A percentile compares a stretch with the other conserved stretches of the same genome.
Conservation (phyloP, 352 stramenopile species). For the Phytophthora crassamura region DNA sequence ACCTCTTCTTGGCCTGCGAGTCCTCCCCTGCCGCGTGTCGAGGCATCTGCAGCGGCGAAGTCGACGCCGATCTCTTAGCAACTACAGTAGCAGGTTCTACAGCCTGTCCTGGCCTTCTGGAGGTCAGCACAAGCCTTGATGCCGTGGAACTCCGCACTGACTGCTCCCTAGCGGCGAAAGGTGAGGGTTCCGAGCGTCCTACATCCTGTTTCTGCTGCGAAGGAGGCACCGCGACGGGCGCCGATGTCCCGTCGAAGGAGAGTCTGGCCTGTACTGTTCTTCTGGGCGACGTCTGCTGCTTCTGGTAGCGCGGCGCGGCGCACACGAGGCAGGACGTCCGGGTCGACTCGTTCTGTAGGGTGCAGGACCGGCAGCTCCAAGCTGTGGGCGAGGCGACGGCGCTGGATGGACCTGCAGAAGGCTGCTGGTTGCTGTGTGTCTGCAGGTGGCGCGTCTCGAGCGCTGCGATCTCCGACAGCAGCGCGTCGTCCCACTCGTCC, state of each 20-base stretch:
- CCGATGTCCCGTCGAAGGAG: slow-evolving; percentile 48
- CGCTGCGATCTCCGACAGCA: slow-evolving; percentile 72
- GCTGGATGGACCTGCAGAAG: slow-evolving; percentile 14
- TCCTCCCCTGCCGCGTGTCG: slow-evolving; percentile 60
- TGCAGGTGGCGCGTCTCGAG: slow-evolving; percentile 60
- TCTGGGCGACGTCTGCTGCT: neutral
- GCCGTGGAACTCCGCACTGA: slow-evolving; percentile 8
- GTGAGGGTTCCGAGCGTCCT: slow-evolving; percentile 13
- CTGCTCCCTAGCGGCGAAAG: slow-evolving; percentile 5
- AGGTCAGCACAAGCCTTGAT: slow-evolving; percentile 21
- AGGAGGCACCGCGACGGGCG: neutral
- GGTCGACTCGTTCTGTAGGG: slow-evolving; percentile 55
- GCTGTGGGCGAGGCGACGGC: slow-evolving; percentile 6
- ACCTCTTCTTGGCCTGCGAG: slow-evolving; percentile 57
- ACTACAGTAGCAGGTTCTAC: neutral
- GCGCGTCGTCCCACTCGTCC: slow-evolving; percentile 86
- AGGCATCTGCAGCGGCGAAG: slow-evolving; percentile 18
- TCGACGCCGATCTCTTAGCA: neutral
- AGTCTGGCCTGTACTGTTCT: slow-evolving; percentile 73
- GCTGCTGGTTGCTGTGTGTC: slow-evolving; percentile 7
- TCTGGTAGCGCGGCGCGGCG: slow-evolving; percentile 47
- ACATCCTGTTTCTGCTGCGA: slow-evolving; percentile 10
- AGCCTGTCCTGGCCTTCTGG: slow-evolving; percentile 14
- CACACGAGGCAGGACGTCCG: slow-evolving; percentile 58
- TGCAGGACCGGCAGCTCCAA: slow-evolving; percentile 69